Conservation (phyloP, 306 rosid genomes). For the Pyrus bretschneideri region DNA sequence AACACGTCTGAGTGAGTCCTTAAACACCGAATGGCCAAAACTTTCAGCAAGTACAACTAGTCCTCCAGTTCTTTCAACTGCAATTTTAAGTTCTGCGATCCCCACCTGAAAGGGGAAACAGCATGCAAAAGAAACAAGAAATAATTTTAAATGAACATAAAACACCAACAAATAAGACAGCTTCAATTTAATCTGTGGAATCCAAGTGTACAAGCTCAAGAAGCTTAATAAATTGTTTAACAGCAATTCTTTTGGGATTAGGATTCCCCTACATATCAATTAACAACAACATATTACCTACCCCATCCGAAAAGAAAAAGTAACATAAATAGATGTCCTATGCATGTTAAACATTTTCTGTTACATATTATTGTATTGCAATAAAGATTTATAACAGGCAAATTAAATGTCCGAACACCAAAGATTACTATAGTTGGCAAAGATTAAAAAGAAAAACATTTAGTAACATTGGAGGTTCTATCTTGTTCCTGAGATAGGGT, state of each 20-base stretch:
- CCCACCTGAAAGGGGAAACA: constrained; percentile 62
- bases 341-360: neutral
- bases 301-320: neutral
- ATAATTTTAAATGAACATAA: neutral
- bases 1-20: constrained; percentile 77
- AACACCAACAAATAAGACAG: neutral
- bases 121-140: constrained; percentile 9
- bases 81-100: constrained; percentile 91
- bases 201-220: neutral
- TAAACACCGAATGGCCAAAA: constrained; percentile 90
- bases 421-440: neutral
- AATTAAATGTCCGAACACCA: neutral
- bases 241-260: neutral
- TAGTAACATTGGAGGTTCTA: neutral
- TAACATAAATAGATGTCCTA: neutral
- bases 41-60: constrained; percentile 95
- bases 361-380: neutral
- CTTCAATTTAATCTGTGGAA: neutral
- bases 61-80: constrained; percentile 93
- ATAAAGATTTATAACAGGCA: neutral
- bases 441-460: neutral
- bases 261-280: neutral
- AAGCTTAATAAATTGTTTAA: neutral
- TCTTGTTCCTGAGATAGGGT: neutral
- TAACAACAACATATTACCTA: neutral